Base-by-base conservation (phyloP, 768 basidiomycete genomes). In the Ephemerocybe angulata region DNA sequence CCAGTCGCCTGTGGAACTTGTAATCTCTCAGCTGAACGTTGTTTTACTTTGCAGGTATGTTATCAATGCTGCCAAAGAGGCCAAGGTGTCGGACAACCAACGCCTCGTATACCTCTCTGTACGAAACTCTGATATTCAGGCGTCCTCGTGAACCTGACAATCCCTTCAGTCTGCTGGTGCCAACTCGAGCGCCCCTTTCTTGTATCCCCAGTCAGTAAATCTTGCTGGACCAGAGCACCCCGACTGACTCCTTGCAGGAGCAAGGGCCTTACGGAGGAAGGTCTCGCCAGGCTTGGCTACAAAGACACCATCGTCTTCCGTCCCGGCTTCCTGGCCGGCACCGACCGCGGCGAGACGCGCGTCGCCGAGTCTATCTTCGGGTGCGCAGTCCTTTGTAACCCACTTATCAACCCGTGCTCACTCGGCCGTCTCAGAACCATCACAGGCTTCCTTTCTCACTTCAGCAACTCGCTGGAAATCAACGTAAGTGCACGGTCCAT, bases 251-350 rank as follows among this genome's bases (percentile, higher is more conserved):
- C 46, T 33, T 17, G 42, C 54, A 88, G 85, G 76, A 84, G 81
- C 61, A 90, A 91, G 68, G 90, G 87, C 15, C 69, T 83, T 28
- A 92, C 90, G 0, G 91, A 92, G 65, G 71, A 79, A 43, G 86
- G 71, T 0, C 73, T 93, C 19, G 85, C 88, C 0, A 69, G 68
- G 3, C 68, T 91, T 4, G 88, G 87, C 10, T 92, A 91, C 65
- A 63, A 71, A 12, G 88, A 91, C 51, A 82, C 83, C 1, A 82
- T 91, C 56, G 64, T 89, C 44, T 85, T 90, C 66, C 79, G 87
- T 19, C 88, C 91, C 2, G 81, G 63, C 0, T 57, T 76, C n/a
- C 67, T 91, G 12, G 68, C 65, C 7, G 79, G 79, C 0, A 74
- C 80, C 1, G 63, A 81, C 2, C 72, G 86, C 2, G 30, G 63